A percentile compares a stretch with the other conserved stretches of the same genome.
phyloP scores from a whole-genome alignment of 2,329 filamentous ascomycete species.

The Aspergillus novoparasiticus region DNA sequence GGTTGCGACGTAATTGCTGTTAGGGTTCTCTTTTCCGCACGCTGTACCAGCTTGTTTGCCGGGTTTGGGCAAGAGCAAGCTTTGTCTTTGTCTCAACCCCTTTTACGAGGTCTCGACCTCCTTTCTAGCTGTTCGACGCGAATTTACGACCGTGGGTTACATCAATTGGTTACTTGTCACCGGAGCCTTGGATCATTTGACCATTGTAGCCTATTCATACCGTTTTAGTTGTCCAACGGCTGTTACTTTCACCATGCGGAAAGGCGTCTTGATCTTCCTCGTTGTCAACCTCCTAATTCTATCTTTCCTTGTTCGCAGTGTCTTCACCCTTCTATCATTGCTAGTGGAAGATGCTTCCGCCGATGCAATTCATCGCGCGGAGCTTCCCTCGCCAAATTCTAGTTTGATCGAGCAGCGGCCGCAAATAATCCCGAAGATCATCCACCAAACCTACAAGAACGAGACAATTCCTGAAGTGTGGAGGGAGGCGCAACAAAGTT shows the following conservation, averaged over 20 bases:
- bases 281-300: constrained; percentile 66
- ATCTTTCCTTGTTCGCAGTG: constrained; percentile 64
- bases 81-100: not conserved
- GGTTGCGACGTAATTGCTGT: not conserved
- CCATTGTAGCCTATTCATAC: not conserved
- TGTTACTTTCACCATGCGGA: constrained; percentile 55
- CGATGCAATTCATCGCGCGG: constrained; percentile 67
- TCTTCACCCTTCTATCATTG: constrained; percentile 71
- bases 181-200: not conserved
- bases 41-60: not conserved
- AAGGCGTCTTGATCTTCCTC: constrained; percentile 64
- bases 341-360: constrained; percentile 68
- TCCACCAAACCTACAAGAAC: constrained; percentile 76
- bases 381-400: constrained; percentile 67
- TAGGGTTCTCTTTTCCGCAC: constrained; percentile 3
- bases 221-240: not conserved
- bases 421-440: constrained; percentile 73
- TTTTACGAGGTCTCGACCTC: not conserved
- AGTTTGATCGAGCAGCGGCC: constrained; percentile 58
- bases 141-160: not conserved
- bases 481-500: constrained; percentile 66
- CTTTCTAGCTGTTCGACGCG: not conserved
- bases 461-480: constrained; percentile 68
- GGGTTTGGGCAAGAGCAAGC: not conserved
- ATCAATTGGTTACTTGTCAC: not conserved